Base-by-base conservation (phyloP, 106 monocot species). In the Dendrobium catenatum region DNA sequence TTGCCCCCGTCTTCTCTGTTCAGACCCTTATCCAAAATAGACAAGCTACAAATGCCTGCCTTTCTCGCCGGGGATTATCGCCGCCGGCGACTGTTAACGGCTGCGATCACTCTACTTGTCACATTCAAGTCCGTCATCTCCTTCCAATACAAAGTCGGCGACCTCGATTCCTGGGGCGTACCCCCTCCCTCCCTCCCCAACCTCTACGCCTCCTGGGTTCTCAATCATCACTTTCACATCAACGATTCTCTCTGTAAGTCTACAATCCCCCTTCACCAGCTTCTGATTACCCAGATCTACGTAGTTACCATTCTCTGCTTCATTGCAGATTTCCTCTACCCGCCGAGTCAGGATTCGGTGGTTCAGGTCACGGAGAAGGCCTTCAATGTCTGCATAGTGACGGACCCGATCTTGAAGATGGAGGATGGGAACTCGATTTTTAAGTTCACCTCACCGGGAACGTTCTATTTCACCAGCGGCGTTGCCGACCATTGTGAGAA, bases 301-400 rank as follows among this genome's bases (percentile, higher is more conserved):
- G 72, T 20, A 42, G 49, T 10, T 4, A 31, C 10, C 42, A 18
- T 27, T 16, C 59, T 41, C 67, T 40, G 61, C 9, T 7, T 19
- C n/a, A 22, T 61, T 6, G 64, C 85, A 97, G 96, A 90, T 78
- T 97, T 97, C 82, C 82, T 97, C 59, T 97, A 97, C 82, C 96
- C 96, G 58, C 96, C 96, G 82, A 97, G 92, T 78, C 86, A 97
- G 85, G 96, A 97, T 81, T 86, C 90, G 58, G 96, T 97, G 85
- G 16, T 89, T 42, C 96, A 89, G 83, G 96, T 97, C 77, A 91
- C 92, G 37, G 86, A 86, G 82, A 40, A 3, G 64, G 96, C 94
- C 9, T 97, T 85, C 89, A 84, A 82, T 73, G 78, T 73, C 82
- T 94, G 94, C 84, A 27, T 15, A 43, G 42, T 83, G n/a, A 51